These are phyloP conservation scores for Biscogniauxia marginata DNA, from an alignment of 2,329 filamentous ascomycete species.

Conservation along the genomic window DNA sequence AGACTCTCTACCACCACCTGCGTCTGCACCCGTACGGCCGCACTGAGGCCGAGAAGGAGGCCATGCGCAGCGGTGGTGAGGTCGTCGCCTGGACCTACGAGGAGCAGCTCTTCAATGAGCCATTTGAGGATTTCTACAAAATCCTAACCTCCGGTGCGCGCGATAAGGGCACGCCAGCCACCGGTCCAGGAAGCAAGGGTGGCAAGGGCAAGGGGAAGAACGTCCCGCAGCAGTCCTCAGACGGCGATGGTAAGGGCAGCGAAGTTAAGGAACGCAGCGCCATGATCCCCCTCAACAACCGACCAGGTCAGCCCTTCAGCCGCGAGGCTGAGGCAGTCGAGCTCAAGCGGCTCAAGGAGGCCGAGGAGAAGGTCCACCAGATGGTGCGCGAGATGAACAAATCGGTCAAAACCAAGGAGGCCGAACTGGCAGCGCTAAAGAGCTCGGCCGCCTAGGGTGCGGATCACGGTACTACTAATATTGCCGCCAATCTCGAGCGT, in stretches of 20 bases:
- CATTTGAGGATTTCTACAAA: conserved; percentile 88
- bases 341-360: conserved; percentile 60
- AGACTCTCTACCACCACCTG: conserved; percentile 91
- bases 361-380: conserved; percentile 61
- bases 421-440: conserved; percentile 59
- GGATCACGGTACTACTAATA: not conserved
- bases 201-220: conserved; percentile 58
- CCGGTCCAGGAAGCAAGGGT: conserved; percentile 34
- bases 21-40: conserved; percentile 88
- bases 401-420: conserved; percentile 64
- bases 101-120: conserved; percentile 96
- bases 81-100: conserved; percentile 84
- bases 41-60: conserved; percentile 69
- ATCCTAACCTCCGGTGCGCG: conserved; percentile 73
- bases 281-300: conserved; percentile 68
- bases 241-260: conserved; percentile 28
- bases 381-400: conserved; percentile 59
- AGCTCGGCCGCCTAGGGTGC: conserved; percentile 26
- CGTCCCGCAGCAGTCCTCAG: conserved; percentile 5
- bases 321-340: conserved; percentile 66
- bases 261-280: conserved; percentile 62
- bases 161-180: conserved; percentile 42
- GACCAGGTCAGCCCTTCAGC: conserved; percentile 71
- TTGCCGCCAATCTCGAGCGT: not conserved
- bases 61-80: conserved; percentile 59